A percentile compares a stretch with the other conserved stretches of the same genome.
Evolutionary conservation across 2,329 filamentous ascomycete genomes (phyloP).

Genomic region (Hypoxylon sp.): DNA sequence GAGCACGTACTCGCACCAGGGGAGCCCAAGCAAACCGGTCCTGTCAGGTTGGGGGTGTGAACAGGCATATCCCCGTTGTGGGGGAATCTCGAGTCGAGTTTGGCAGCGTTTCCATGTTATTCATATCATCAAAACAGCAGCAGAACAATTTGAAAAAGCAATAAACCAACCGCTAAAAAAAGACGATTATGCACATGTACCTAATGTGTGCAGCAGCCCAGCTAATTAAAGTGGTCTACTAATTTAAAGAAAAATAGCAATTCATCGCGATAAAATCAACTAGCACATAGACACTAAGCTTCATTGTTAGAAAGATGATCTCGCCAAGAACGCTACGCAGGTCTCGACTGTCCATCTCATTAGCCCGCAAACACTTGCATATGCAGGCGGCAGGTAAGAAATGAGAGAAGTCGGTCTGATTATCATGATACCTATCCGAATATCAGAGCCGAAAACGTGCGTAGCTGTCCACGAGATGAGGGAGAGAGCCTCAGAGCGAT

Average conservation of each 20-base stretch:
- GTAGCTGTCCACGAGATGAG: slow-evolving; percentile 18
- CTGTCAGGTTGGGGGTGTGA: slow-evolving; percentile 29
- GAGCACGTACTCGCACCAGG: slow-evolving; percentile 34
- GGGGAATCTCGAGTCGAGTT: slow-evolving; percentile 29
- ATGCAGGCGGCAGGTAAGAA: slow-evolving; percentile 17
- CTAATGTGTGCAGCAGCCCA: slow-evolving; percentile 8
- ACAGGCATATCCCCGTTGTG: slow-evolving; percentile 34
- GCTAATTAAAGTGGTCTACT: slow-evolving; percentile 9
- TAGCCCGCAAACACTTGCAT: slow-evolving; percentile 23
- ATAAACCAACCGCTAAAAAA: slow-evolving; percentile 1
- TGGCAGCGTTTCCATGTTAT: slow-evolving; percentile 9
- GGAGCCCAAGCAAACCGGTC: slow-evolving; percentile 18
- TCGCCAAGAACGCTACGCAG: slow-evolving; percentile 23
- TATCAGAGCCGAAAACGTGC: slow-evolving; percentile 21
- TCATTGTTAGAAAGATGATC: slow-evolving; percentile 19
- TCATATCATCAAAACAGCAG: slow-evolving; percentile 13
- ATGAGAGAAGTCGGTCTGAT: slow-evolving; percentile 21
- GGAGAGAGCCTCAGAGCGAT: slow-evolving; percentile 34
- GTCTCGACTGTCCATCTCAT: slow-evolving; percentile 19
- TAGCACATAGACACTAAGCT: slow-evolving; percentile 19
- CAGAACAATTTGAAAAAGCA: not conserved
- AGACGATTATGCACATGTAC: too few species aligned
- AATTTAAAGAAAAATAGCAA: slow-evolving; percentile 7
- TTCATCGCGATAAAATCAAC: slow-evolving; percentile 11
- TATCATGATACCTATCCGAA: slow-evolving; percentile 26